Evolutionary conservation across 148 eudicot genomes (phyloP).

Genomic region (Silene conica): DNA sequence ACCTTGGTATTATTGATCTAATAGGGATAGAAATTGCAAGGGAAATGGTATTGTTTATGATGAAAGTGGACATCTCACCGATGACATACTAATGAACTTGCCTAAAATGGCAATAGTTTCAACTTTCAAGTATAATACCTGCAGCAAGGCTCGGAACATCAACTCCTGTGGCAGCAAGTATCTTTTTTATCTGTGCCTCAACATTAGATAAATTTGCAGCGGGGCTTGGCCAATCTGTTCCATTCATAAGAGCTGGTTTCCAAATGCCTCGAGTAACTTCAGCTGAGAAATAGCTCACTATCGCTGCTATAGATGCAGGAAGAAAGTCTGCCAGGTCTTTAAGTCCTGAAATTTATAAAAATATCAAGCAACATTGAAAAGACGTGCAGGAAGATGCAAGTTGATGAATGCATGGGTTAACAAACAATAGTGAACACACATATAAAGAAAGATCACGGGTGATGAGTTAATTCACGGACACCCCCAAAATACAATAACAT

Average conservation of each 20-base stretch:
- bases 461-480: too few relatives aligned
- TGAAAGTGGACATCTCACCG: background rate
- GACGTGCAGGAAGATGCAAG: too few relatives aligned
- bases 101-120: slow-evolving; percentile 4
- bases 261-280: slow-evolving; percentile 96
- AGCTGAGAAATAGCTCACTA: slow-evolving; percentile 94
- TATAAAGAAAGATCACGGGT: too few relatives aligned
- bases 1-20: background rate
- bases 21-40: background rate
- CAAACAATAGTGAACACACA: too few relatives aligned
- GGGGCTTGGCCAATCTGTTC: slow-evolving; percentile 99
- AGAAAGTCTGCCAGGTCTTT: slow-evolving; percentile 96
- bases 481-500: background rate
- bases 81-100: background rate
- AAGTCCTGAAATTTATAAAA: slow-evolving; percentile 46
- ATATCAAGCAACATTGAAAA: background rate
- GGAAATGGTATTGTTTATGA: background rate
- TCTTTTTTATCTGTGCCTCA: slow-evolving; percentile 84
- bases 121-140: slow-evolving; percentile 36
- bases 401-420: too few relatives aligned
- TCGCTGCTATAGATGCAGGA: slow-evolving; percentile 87
- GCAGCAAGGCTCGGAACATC: slow-evolving; percentile 80
- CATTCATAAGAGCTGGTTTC: slow-evolving; percentile 95
- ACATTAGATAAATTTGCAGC: slow-evolving; percentile 85
- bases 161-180: slow-evolving; percentile 86